Conservation (phyloP, 78 protist genomes). For the Pigoraptor vietnamica region DNA sequence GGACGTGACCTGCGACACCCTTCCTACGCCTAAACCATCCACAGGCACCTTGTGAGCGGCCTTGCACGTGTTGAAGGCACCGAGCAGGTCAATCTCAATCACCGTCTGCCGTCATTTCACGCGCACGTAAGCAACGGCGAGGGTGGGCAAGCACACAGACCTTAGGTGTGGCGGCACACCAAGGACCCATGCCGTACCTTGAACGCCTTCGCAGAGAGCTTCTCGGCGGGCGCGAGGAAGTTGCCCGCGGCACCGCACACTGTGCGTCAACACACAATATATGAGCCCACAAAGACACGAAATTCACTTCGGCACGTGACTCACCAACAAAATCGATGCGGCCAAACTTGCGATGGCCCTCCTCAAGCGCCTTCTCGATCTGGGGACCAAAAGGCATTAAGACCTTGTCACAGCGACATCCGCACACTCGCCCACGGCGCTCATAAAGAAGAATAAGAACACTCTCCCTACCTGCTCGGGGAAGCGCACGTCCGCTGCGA, state of each 20-base stretch:
- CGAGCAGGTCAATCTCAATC: slow-evolving; percentile 33
- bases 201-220: slow-evolving; percentile 15
- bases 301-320: too few relatives aligned
- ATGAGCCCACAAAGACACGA: too few relatives aligned
- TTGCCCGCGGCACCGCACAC: slow-evolving; percentile 41
- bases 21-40: too few relatives aligned
- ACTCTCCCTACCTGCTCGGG: background rate
- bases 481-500: background rate
- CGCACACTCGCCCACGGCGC: background rate
- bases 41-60: background rate
- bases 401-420: background rate
- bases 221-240: slow-evolving; percentile 16
- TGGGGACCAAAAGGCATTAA: background rate
- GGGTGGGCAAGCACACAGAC: too few relatives aligned
- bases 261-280: too few relatives aligned
- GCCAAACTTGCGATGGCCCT: background rate
- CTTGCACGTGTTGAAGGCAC: slow-evolving; percentile 7
- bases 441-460: background rate
- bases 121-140: too few relatives aligned
- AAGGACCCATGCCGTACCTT: too few relatives aligned
- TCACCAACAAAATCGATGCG: slow-evolving; percentile 3
- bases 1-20: too few relatives aligned
- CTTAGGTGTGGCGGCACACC: too few relatives aligned
- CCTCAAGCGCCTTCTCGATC: background rate
- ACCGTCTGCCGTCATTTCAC: slow-evolving; percentile 13